Conservation (phyloP, 768 basidiomycete species). For the Auriscalpium vulgare region DNA sequence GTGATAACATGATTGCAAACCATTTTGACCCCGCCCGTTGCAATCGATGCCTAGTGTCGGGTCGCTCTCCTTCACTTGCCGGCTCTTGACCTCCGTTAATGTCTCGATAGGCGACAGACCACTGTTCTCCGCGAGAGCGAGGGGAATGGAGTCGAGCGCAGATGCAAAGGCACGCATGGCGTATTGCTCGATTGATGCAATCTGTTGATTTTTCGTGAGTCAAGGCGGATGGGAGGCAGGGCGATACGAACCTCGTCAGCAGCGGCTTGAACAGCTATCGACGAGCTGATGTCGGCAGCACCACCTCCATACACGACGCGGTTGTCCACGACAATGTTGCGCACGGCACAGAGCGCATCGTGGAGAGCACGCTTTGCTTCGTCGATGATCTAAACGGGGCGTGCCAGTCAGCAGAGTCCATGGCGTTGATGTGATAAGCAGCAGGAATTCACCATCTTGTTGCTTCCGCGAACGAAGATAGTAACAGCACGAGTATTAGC, state of each 20-base stretch:
- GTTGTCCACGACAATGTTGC: constrained; percentile 91
- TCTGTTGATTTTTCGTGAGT: constrained; percentile 34
- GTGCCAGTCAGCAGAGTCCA: background rate
- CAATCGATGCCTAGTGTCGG: constrained; percentile 92
- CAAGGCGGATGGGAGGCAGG: constrained; percentile 1
- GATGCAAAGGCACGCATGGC: constrained; percentile 99
- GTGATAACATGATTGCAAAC: constrained; percentile 33
- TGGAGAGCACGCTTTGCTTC: constrained; percentile 97
- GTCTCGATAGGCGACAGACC: constrained; percentile 95
- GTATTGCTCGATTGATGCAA: constrained; percentile 96
- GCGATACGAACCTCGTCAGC: constrained; percentile 74
- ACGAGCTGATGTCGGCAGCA: constrained; percentile 93
- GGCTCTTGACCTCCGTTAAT: constrained; percentile 89
- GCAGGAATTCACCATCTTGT: constrained; percentile 78
- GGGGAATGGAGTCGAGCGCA: constrained; percentile 89
- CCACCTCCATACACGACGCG: constrained; percentile 98
- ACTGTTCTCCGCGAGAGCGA: constrained; percentile 97
- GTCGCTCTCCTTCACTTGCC: constrained; percentile 83
- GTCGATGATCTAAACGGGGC: constrained; percentile 75
- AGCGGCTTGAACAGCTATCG: constrained; percentile 87
- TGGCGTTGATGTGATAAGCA: too few relatives aligned
- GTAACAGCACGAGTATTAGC: constrained; percentile 96
- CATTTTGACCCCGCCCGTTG: constrained; percentile 75
- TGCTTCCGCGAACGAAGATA: constrained; percentile 93
- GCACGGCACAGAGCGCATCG: constrained; percentile 95